Evolutionary conservation across 148 eudicot species (phyloP).

Genomic region (Camellia sinensis): DNA sequence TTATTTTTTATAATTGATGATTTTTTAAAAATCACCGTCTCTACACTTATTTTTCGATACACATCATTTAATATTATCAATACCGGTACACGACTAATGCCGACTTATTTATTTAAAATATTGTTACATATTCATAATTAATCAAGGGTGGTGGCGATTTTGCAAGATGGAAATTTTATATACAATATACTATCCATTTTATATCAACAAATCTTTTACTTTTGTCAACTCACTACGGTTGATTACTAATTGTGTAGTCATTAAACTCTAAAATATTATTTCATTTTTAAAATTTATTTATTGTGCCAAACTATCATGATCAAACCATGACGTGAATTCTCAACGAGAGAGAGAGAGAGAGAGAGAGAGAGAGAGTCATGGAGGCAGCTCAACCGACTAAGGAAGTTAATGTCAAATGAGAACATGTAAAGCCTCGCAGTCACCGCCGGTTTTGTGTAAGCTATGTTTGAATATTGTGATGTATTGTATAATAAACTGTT

Average conservation of each 20-base stretch:
- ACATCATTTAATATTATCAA: too few relatives aligned
- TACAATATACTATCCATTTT: neutral
- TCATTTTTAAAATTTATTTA: neutral
- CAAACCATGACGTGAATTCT: neutral
- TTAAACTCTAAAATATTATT: neutral
- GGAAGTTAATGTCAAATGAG: neutral
- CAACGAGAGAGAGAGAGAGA: conserved; percentile 9
- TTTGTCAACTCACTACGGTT: conserved; percentile 8
- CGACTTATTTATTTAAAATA: too few relatives aligned
- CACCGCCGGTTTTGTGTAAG: conserved; percentile 14
- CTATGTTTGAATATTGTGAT: conserved; percentile 1
- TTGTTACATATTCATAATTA: too few relatives aligned
- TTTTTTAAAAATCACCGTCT: too few relatives aligned
- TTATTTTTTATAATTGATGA: too few relatives aligned
- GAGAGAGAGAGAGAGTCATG: conserved; percentile 13
- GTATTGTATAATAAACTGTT: neutral
- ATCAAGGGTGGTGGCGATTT: too few relatives aligned
- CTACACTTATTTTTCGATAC: too few relatives aligned
- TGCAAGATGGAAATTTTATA: too few relatives aligned
- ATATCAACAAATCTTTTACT: neutral
- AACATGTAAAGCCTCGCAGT: conserved; percentile 6
- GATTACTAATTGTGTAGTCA: neutral
- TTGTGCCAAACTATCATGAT: neutral
- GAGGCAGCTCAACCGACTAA: conserved; percentile 1
- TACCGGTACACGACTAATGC: too few relatives aligned